phyloP scores from a whole-genome alignment of 495 filamentous ascomycete genomes.

The Tuber microsphaerosporum region DNA sequence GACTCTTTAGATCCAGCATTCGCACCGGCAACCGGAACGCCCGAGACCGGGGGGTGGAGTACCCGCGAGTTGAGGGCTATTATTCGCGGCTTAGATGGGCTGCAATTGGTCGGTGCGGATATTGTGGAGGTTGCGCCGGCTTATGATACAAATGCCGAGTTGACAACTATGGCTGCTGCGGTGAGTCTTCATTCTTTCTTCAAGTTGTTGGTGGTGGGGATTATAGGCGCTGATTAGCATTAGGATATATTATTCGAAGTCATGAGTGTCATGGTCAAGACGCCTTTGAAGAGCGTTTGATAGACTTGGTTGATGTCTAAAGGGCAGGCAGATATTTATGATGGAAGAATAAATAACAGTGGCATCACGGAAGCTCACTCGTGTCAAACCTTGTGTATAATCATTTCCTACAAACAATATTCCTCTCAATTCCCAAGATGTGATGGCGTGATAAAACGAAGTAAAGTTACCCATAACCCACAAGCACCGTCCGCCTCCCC shows the following conservation, averaged over 20 bases:
- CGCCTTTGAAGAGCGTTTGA: not conserved
- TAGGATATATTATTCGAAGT: slow-evolving; percentile 58
- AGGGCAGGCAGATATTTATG: not conserved
- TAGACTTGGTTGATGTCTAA: not conserved
- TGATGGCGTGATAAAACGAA: not conserved
- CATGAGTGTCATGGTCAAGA: slow-evolving; percentile 61
- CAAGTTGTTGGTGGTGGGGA: not conserved
- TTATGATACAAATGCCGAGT: slow-evolving; percentile 64
- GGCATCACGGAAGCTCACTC: not conserved
- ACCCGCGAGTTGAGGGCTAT: slow-evolving; percentile 71
- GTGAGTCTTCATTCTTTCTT: slow-evolving; percentile 36
- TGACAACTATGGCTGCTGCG: slow-evolving; percentile 61
- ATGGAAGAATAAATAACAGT: not conserved
- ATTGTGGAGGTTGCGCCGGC: slow-evolving; percentile 68
- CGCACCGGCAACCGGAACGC: slow-evolving; percentile 76
- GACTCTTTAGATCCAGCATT: slow-evolving; percentile 83
- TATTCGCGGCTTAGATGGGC: slow-evolving; percentile 62
- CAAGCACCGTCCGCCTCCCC: not conserved
- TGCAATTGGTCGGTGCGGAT: slow-evolving; percentile 73
- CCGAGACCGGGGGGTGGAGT: slow-evolving; percentile 81
- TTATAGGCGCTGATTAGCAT: not conserved
- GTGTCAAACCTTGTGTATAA: not conserved
- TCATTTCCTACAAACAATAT: not conserved
- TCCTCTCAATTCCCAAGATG: not conserved
- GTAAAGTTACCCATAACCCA: not conserved